Base-by-base conservation (phyloP, 83 land plant genomes). In the Picea abies region DNA sequence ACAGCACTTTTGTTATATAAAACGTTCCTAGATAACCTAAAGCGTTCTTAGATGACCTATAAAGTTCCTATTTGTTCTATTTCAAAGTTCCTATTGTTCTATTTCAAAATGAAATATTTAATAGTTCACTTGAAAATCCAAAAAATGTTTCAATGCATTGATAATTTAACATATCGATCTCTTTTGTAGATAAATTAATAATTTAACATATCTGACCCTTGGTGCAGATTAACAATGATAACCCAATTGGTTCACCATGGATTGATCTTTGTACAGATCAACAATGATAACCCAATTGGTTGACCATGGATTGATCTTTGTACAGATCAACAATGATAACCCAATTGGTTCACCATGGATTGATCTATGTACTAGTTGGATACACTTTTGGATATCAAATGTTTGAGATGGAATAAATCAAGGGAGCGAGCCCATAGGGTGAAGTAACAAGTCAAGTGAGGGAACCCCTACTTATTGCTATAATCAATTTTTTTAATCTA, bases 371-470 rank as follows among this genome's bases (percentile, higher is more conserved):
- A 26, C 98, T 96, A 29, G 88, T 93, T 66, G 94, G 94, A 17
- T 92, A 92, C 77, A 92, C 92, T 9, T 92, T 88, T 82, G 94
- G 92, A 41, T 90, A 92, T 60, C 91, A 90, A 19, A 95, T 95
- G 97, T 95, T 93, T 84, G 89, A 91, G 81, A 78, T 93, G 85
- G 96, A 93, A 85, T 82, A 95, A 47, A 83, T 92, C 32, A 85
- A 86, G 83, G 96, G 96, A 39, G 97, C 96, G 25, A 93, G 96
- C 20, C 94, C 96, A 12, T 95, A 95, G 78, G 97, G 96, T 76
- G 96, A 96, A 20, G 97, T 96, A 29, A 29, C 29, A 29, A 29
- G 29, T 29, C 29, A 29, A 29, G 29, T 29, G 29, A 29, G 29
- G 29, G 29, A 29, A 0, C 29, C 29, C 29, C 29, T 29, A 29